phyloP scores from a whole-genome alignment of 2,329 filamentous ascomycete species.

The Aspergillus puulaauensis region DNA sequence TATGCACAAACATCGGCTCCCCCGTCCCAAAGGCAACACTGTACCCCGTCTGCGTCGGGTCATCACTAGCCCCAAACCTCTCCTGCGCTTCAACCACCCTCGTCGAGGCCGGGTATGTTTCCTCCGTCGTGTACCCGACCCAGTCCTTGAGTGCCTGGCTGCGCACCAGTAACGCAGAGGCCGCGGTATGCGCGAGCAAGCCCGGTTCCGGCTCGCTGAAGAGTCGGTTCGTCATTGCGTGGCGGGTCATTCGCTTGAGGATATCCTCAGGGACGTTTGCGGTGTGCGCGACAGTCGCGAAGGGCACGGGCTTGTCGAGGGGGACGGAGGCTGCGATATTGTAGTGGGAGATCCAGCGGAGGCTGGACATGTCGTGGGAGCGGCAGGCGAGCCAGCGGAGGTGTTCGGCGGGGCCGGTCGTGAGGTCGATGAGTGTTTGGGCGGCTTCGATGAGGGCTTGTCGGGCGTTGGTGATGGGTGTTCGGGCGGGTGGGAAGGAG shows the following conservation, averaged over 20 bases:
- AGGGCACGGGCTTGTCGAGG: background rate
- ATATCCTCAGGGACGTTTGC: background rate
- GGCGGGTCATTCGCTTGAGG: conserved; percentile 1
- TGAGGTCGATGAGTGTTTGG: background rate
- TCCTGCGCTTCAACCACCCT: conserved; percentile 26
- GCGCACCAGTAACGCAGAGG: conserved; percentile 49
- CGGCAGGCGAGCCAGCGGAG: conserved; percentile 3
- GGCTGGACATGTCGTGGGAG: conserved; percentile 7
- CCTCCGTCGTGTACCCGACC: conserved; percentile 51
- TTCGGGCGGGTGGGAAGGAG: background rate
- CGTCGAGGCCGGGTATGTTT: conserved; percentile 17
- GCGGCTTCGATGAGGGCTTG: conserved; percentile 2
- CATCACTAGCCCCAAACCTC: conserved; percentile 18
- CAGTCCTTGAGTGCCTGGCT: conserved; percentile 43
- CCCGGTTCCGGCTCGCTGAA: conserved; percentile 55
- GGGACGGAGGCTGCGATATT: background rate
- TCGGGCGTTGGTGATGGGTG: background rate
- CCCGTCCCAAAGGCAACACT: conserved; percentile 30
- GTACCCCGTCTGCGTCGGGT: conserved; percentile 24
- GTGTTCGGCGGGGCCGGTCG: background rate
- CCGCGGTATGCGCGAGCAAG: conserved; percentile 56
- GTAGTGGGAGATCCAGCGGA: conserved; percentile 5
- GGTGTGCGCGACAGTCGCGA: background rate
- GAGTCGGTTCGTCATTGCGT: conserved; percentile 57
- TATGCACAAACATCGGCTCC: conserved; percentile 34